These are phyloP conservation scores for Sarocladium oryzae DNA, from an alignment of 2,329 filamentous ascomycete species.

Conservation along the genomic window DNA sequence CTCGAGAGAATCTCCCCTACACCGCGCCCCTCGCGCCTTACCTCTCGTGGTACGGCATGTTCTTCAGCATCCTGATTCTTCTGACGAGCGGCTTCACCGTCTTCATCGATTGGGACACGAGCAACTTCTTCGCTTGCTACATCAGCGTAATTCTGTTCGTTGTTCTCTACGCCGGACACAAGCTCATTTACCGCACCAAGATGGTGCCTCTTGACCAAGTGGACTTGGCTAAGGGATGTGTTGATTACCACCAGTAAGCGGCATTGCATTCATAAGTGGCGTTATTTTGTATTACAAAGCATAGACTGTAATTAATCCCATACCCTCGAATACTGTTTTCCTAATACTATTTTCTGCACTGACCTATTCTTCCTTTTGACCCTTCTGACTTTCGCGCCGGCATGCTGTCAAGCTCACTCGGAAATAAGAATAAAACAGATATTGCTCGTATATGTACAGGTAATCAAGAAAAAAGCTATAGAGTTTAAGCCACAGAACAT, in stretches of 20 bases:
- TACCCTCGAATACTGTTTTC: too few species aligned
- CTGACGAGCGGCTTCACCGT: slow-evolving; percentile 64
- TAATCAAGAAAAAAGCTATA: too few species aligned
- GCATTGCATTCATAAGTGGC: neutral
- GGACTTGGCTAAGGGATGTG: slow-evolving; percentile 24
- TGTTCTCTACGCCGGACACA: slow-evolving; percentile 55
- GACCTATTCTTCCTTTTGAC: too few species aligned
- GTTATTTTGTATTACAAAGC: neutral
- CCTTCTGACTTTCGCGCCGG: too few species aligned
- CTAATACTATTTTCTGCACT: too few species aligned
- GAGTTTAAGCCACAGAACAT: too few species aligned
- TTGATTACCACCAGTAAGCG: slow-evolving; percentile 9
- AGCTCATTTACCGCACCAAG: slow-evolving; percentile 38
- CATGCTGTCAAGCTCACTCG: too few species aligned
- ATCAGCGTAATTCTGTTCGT: slow-evolving; percentile 58
- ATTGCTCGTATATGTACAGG: too few species aligned
- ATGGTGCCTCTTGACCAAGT: slow-evolving; percentile 29
- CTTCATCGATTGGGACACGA: slow-evolving; percentile 57
- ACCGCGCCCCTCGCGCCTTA: slow-evolving; percentile 56
- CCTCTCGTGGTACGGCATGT: slow-evolving; percentile 58
- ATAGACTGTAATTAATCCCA: too few species aligned
- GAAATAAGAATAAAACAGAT: too few species aligned
- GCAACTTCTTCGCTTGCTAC: slow-evolving; percentile 58
- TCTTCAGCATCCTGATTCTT: slow-evolving; percentile 58
- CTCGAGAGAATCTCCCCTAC: slow-evolving; percentile 53